These are phyloP conservation scores for Mollisiaceae sp. DNA, from an alignment of 2,329 filamentous ascomycete species.

Conservation along the genomic window DNA sequence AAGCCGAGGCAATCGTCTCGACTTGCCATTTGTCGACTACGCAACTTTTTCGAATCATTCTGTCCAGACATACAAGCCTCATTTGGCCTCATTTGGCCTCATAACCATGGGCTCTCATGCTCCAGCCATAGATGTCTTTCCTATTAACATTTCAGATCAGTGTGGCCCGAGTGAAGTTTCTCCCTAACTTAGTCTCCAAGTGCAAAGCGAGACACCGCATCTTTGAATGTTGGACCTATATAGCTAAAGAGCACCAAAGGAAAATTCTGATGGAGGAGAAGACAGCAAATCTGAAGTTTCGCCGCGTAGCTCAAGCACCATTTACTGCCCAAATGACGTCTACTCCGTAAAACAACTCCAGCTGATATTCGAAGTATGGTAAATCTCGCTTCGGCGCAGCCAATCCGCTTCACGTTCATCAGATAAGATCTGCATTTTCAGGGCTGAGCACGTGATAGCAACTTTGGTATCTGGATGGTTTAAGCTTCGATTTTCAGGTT, in stretches of 20 bases:
- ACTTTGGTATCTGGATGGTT: not conserved
- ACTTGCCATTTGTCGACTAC: conserved; percentile 18
- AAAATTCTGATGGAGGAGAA: conserved; percentile 1
- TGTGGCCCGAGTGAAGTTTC: not conserved
- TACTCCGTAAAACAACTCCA: not conserved
- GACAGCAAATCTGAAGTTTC: not conserved
- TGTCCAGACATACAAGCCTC: not conserved
- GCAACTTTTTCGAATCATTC: not conserved
- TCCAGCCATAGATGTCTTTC: too few relatives aligned
- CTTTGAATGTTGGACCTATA: not conserved
- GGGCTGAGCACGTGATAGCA: not conserved
- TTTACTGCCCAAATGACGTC: not conserved
- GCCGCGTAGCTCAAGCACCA: not conserved
- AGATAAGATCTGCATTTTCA: not conserved
- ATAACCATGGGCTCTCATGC: too few relatives aligned
- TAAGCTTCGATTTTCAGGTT: not conserved
- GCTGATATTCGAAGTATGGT: not conserved
- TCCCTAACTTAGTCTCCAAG: not conserved
- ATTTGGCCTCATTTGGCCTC: too few relatives aligned
- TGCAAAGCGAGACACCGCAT: not conserved
- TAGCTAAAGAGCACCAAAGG: not conserved
- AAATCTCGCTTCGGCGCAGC: not conserved
- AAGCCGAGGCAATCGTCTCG: conserved; percentile 13
- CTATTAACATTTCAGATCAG: not conserved
- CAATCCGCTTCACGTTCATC: not conserved